Percentiles rank a stretch among this genome's conserved stretches.
These are phyloP conservation scores for Paecilomyces niveus DNA, from an alignment of 2,329 filamentous ascomycete species.

Conservation along the genomic window DNA sequence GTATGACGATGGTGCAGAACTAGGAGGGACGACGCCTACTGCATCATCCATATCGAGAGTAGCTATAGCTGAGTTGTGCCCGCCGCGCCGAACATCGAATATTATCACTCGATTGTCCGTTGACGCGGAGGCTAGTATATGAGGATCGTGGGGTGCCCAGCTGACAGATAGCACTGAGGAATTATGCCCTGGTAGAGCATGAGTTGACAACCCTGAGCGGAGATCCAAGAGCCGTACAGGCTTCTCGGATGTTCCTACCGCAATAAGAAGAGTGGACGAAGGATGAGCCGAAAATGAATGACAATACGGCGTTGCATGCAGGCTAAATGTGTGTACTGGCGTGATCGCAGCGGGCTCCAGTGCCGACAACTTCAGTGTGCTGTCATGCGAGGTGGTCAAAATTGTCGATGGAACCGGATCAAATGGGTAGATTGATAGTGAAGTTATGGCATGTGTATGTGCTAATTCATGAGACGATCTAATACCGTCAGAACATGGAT, in stretches of 20 bases:
- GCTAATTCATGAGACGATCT: conserved; percentile 27
- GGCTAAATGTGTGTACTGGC: conserved; percentile 39
- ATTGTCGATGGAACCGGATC: conserved; percentile 41
- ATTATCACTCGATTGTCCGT: conserved; percentile 75
- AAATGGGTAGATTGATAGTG: conserved; percentile 42
- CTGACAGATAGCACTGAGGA: conserved; percentile 61
- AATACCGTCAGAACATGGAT: conserved; percentile 5
- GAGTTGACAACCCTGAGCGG: conserved; percentile 68
- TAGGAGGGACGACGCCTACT: conserved; percentile 51
- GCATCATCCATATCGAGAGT: conserved; percentile 79
- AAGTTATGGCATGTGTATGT: conserved; percentile 41
- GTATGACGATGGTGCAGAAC: conserved; percentile 20
- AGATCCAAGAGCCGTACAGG: conserved; percentile 80
- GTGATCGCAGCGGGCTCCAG: conserved; percentile 32
- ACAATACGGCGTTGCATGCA: conserved; percentile 43
- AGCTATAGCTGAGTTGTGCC: conserved; percentile 60
- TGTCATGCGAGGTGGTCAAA: conserved; percentile 39
- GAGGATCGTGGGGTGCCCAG: conserved; percentile 76
- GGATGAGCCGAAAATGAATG: conserved; percentile 64
- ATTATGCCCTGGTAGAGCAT: conserved; percentile 61
- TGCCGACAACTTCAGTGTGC: conserved; percentile 38
- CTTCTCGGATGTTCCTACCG: conserved; percentile 81
- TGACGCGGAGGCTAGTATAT: conserved; percentile 77
- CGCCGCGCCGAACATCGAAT: conserved; percentile 77
- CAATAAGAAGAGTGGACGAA: conserved; percentile 68